These are phyloP conservation scores for Aspergillus tanneri DNA, from an alignment of 2,329 filamentous ascomycete species.

Conservation along the genomic window DNA sequence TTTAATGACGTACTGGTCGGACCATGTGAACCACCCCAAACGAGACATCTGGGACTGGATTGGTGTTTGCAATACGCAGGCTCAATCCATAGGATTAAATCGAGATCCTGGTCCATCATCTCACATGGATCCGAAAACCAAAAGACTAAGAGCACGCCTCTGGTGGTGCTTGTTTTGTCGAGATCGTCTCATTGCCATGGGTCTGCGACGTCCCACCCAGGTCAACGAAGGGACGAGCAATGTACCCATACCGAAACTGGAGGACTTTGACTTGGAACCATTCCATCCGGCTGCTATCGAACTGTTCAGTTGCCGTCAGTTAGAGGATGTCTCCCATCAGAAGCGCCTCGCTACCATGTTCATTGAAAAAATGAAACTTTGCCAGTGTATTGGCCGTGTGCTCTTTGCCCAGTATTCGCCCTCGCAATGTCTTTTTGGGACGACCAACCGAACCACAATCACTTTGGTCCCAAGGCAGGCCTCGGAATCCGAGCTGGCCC, in stretches of 20 bases:
- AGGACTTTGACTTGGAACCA: conserved; percentile 73
- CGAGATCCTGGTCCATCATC: conserved; percentile 16
- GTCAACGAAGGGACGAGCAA: conserved; percentile 90
- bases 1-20: conserved; percentile 92
- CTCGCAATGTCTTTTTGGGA: conserved; percentile 69
- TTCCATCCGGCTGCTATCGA: conserved; percentile 65
- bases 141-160: conserved; percentile 76
- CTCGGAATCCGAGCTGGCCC: conserved; percentile 70
- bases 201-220: conserved; percentile 81
- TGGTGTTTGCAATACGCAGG: conserved; percentile 25
- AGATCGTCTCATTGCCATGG: conserved; percentile 81
- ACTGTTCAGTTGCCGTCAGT: conserved; percentile 64
- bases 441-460: conserved; percentile 68
- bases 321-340: conserved; percentile 70
- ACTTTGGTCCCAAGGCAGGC: conserved; percentile 83
- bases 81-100: conserved; percentile 25
- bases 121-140: conserved; percentile 19
- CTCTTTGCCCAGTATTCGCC: conserved; percentile 85
- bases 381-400: conserved; percentile 80
- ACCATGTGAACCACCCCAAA: conserved; percentile 78
- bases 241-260: conserved; percentile 77
- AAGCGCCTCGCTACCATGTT: conserved; percentile 77
- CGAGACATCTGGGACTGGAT: conserved; percentile 59
- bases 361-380: conserved; percentile 82
- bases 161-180: conserved; percentile 97